Percentiles rank a stretch among this genome's conserved stretches.
Evolutionary conservation across 2,329 filamentous ascomycete genomes (phyloP).

Genomic region (Claviceps purpurea): DNA sequence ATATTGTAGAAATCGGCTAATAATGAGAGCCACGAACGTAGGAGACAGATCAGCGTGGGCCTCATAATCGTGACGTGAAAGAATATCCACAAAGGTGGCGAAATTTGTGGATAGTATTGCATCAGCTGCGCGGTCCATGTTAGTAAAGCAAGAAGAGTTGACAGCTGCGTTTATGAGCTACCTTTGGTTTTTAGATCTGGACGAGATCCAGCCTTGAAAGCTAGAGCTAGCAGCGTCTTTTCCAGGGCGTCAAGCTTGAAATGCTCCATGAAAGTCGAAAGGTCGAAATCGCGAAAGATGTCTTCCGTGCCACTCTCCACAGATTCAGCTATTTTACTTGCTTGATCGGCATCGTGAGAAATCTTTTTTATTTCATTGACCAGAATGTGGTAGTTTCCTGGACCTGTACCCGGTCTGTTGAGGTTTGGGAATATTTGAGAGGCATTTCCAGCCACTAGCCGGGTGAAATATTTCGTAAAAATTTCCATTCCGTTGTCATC

Average conservation of each 20-base stretch:
- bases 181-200: constrained; percentile 82
- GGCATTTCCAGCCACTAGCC: constrained; percentile 83
- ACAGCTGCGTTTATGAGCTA: constrained; percentile 24
- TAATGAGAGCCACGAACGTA: constrained; percentile 61
- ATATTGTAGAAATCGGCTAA: constrained; percentile 78
- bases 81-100: constrained; percentile 60
- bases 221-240: constrained; percentile 76
- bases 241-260: constrained; percentile 84
- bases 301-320: constrained; percentile 86
- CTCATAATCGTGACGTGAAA: constrained; percentile 51
- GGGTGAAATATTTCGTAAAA: constrained; percentile 88
- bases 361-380: constrained; percentile 78
- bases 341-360: constrained; percentile 65
- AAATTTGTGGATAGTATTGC: constrained; percentile 77
- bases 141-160: constrained; percentile 10
- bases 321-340: constrained; percentile 82
- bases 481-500: constrained; percentile 99
- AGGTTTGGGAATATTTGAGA: constrained; percentile 76
- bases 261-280: constrained; percentile 90
- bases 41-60: constrained; percentile 54
- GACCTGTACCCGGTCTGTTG: constrained; percentile 58
- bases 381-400: constrained; percentile 74
- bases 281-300: constrained; percentile 87
- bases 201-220: constrained; percentile 73
- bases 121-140: constrained; percentile 48